A percentile compares a stretch with the other conserved stretches of the same genome.
Evolutionary conservation across 2,329 filamentous ascomycete species (phyloP).

Genomic region (Tolypocladium capitatum): DNA sequence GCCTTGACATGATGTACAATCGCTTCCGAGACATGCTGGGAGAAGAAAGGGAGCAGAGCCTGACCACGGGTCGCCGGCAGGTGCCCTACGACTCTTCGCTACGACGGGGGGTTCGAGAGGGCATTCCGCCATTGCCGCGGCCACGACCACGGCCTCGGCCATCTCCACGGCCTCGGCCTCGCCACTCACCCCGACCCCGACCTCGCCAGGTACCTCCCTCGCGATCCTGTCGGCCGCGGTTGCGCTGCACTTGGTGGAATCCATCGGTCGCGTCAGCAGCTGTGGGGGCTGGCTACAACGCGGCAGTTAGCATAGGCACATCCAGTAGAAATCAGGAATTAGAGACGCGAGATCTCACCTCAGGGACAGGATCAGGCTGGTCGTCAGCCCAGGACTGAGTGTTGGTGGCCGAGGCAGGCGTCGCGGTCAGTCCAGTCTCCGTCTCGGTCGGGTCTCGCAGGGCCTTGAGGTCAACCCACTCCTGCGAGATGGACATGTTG

Average conservation of each 20-base stretch:
- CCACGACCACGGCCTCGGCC: conserved; percentile 29
- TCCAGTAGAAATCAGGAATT: neutral
- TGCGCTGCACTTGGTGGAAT: conserved; percentile 59
- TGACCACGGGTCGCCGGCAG: conserved; percentile 12
- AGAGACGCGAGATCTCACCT: conserved; percentile 21
- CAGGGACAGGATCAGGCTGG: conserved; percentile 40
- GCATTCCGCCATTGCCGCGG: conserved; percentile 22
- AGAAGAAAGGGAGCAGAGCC: conserved; percentile 14
- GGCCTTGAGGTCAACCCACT: conserved; percentile 60
- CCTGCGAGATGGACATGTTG: conserved; percentile 37
- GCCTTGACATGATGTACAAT: conserved; percentile 27
- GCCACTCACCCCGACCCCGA: conserved; percentile 33
- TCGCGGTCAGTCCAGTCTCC: conserved; percentile 49
- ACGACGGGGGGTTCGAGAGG: conserved; percentile 23
- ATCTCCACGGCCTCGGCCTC: conserved; percentile 39
- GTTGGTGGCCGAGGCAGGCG: conserved; percentile 40
- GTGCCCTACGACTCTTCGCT: conserved; percentile 25
- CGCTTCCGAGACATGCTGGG: conserved; percentile 16
- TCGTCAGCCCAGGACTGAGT: conserved; percentile 75
- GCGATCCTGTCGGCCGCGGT: conserved; percentile 40
- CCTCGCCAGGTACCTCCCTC: conserved; percentile 30
- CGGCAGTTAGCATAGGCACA: conserved; percentile 1
- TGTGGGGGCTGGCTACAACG: conserved; percentile 20
- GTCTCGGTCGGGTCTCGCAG: conserved; percentile 63
- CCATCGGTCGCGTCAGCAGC: conserved; percentile 42